A percentile compares a stretch with the other conserved stretches of the same genome.
These are phyloP conservation scores for Serendipita indica DNA, from an alignment of 768 basidiomycete species.

Conservation along the genomic window DNA sequence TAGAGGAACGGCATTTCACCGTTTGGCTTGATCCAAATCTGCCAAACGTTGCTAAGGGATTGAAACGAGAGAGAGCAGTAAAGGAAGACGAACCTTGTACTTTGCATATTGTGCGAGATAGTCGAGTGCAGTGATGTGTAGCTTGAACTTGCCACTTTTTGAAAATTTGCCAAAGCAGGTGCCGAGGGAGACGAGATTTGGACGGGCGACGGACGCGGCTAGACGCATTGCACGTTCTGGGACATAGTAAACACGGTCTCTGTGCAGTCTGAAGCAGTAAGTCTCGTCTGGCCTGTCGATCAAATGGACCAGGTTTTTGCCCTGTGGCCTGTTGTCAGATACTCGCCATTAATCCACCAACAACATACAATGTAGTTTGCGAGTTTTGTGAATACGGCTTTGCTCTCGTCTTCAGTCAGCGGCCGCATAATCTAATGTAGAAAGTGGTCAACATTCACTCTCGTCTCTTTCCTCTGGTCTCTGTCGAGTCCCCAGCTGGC, in stretches of 20 bases:
- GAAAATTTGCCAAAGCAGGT: slow-evolving; percentile 97
- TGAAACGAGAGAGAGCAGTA: slow-evolving; percentile 4
- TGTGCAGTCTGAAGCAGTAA: slow-evolving; percentile 90
- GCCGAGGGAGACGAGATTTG: slow-evolving; percentile 82
- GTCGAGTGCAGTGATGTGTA: slow-evolving; percentile 88
- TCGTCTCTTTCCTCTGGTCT: slow-evolving; percentile 1
- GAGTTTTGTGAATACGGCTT: slow-evolving; percentile 88
- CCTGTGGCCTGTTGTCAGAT: slow-evolving; percentile 32
- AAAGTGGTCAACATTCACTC: background rate
- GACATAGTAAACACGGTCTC: slow-evolving; percentile 91
- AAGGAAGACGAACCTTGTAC: slow-evolving; percentile 66
- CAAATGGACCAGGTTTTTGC: slow-evolving; percentile 89
- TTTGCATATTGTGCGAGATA: slow-evolving; percentile 93
- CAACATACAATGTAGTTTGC: slow-evolving; percentile 82
- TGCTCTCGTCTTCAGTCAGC: slow-evolving; percentile 92
- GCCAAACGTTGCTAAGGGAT: slow-evolving; percentile 1
- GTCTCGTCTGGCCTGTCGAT: slow-evolving; percentile 91
- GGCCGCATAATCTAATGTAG: slow-evolving; percentile 58
- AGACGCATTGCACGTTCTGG: slow-evolving; percentile 90
- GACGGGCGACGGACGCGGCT: slow-evolving; percentile 79
- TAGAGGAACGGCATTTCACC: slow-evolving; percentile 99
- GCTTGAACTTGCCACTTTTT: slow-evolving; percentile 94
- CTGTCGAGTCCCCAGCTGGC: background rate
- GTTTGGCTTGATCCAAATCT: slow-evolving; percentile 99
- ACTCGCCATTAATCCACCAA: background rate